Percentiles rank a stretch among this genome's conserved stretches.
These are phyloP conservation scores for Neckera pumila DNA, from an alignment of 225 moss, liverwort and hornwort genomes.

Conservation along the genomic window DNA sequence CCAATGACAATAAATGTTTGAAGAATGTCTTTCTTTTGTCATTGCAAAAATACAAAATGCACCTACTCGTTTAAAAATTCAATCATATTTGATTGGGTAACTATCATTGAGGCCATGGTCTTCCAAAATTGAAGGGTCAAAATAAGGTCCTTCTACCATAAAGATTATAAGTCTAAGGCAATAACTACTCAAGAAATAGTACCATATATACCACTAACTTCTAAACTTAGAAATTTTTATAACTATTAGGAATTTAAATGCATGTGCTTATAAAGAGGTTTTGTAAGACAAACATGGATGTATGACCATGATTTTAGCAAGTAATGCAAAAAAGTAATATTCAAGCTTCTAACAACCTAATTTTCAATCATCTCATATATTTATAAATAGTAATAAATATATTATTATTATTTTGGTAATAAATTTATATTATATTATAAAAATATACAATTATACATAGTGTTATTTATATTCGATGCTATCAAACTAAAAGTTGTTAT, in stretches of 20 bases:
- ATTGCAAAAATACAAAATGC: not conserved
- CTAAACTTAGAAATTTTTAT: not conserved
- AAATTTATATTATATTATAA: too few species aligned
- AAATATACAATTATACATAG: too few species aligned
- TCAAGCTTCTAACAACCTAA: too few species aligned
- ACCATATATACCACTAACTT: not conserved
- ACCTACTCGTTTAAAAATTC: not conserved
- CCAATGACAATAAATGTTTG: too few species aligned
- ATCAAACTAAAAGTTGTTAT: too few species aligned
- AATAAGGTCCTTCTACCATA: not conserved
- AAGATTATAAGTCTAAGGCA: not conserved
- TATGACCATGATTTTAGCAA: not conserved
- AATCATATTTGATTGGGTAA: not conserved
- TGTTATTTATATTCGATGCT: too few species aligned
- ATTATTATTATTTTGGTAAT: too few species aligned
- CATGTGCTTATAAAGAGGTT: not conserved
- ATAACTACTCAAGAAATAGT: not conserved
- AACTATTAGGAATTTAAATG: not conserved
- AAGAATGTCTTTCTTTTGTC: too few species aligned
- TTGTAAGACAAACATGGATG: not conserved
- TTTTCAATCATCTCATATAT: too few species aligned
- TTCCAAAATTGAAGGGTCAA: not conserved
- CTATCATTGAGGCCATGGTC: not conserved
- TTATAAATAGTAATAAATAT: too few species aligned
- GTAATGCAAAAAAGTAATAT: not conserved